Percentiles rank a stretch among this genome's conserved stretches.
Evolutionary conservation across 768 basidiomycete genomes (phyloP).

Genomic region (Leccinum pellstonianum): DNA sequence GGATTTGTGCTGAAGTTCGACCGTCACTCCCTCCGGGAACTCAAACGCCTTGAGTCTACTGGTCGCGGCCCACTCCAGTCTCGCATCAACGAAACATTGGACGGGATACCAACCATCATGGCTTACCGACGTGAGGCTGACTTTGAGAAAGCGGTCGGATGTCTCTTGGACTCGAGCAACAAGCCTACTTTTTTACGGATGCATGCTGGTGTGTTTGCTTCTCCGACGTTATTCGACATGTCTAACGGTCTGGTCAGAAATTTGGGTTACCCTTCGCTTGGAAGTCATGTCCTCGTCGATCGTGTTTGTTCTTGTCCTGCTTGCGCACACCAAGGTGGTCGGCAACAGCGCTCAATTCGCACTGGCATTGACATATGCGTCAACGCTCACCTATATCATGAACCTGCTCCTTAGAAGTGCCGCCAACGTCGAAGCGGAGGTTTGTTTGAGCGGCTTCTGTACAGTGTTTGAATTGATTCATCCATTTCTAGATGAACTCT

Average conservation of each 20-base stretch:
- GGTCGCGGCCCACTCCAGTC: conserved; percentile 50
- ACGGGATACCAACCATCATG: conserved; percentile 46
- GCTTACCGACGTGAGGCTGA: conserved; percentile 41
- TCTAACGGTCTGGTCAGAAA: conserved; percentile 20
- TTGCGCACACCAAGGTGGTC: conserved; percentile 27
- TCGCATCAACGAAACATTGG: conserved; percentile 50
- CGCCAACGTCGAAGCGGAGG: conserved; percentile 30
- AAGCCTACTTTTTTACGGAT: conserved; percentile 28
- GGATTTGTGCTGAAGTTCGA: conserved; percentile 44
- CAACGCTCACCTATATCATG: conserved; percentile 27
- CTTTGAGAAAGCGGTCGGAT: conserved; percentile 23
- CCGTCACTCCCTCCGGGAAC: conserved; percentile 45
- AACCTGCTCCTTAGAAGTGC: conserved; percentile 29
- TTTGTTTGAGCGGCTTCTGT: not conserved
- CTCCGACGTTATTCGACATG: not conserved
- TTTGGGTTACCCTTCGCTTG: conserved; percentile 33
- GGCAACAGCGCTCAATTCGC: conserved; percentile 25
- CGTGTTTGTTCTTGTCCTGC: conserved; percentile 26
- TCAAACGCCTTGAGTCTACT: conserved; percentile 45
- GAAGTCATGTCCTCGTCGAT: conserved; percentile 29
- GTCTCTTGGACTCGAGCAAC: conserved; percentile 27
- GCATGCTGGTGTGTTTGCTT: conserved; percentile 23
- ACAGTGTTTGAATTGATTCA: not conserved
- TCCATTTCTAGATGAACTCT: conserved; percentile 24
- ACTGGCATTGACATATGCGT: conserved; percentile 31